These are phyloP conservation scores for Talinum fruticosum DNA, from an alignment of 148 eudicot genomes.

Conservation along the genomic window DNA sequence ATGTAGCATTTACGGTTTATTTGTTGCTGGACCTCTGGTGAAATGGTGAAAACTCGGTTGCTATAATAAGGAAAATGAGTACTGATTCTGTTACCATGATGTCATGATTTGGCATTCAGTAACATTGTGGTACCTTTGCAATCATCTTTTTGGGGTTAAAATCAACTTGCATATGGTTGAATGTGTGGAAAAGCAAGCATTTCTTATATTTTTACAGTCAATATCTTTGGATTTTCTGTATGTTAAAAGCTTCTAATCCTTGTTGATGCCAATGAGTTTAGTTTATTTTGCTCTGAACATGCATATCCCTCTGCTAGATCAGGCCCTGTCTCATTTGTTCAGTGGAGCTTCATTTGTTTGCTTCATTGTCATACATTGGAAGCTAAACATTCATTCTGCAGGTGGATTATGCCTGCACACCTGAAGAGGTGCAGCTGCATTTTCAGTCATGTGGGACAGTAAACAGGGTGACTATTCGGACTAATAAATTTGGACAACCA, in stretches of 20 bases:
- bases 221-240: not conserved
- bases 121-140: not conserved
- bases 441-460: slow-evolving; percentile 91
- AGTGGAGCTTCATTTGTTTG: not conserved
- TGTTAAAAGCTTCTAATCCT: not conserved
- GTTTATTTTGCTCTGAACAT: not conserved
- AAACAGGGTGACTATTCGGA: slow-evolving; percentile 76
- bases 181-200: not conserved
- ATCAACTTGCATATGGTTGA: not conserved
- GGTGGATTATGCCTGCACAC: slow-evolving; percentile 94
- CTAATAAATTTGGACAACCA: slow-evolving; percentile 80
- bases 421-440: slow-evolving; percentile 94
- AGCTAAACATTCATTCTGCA: slow-evolving; percentile 21
- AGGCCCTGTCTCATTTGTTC: not conserved
- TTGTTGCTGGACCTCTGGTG: not conserved
- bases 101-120: not conserved
- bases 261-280: not conserved
- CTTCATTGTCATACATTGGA: not conserved
- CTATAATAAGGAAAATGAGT: too few relatives aligned
- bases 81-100: not conserved
- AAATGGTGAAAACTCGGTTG: not conserved
- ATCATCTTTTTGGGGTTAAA: not conserved
- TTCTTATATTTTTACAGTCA: not conserved
- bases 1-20: not conserved
- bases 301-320: not conserved